Evolutionary conservation across 2,329 filamentous ascomycete species (phyloP), one percentile per base, ranked within the genome.

Genomic region (Trichoderma atrobrunneum): DNA sequence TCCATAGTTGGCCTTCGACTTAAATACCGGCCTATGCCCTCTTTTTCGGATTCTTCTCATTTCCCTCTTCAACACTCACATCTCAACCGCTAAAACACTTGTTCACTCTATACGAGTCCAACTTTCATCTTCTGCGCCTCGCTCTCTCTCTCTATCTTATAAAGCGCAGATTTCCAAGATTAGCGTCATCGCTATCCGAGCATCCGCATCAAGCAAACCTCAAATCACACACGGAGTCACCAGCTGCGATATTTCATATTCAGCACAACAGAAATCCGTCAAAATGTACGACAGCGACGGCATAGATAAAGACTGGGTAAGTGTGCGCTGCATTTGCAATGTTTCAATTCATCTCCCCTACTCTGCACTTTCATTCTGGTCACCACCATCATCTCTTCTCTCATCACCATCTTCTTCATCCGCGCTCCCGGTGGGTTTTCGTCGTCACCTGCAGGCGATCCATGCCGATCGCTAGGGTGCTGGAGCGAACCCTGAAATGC

Each of bases 401-500:
- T 28, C 32, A 26, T 21, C 7, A 28, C 34, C 62, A 26, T 51
- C 48, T 26, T n/a, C 11, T 56, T 30, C 30, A 18, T 39, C 26
- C 28, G 16, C 69, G 24, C 30, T 39, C 24, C 43, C 60, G 18
- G 51, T 39, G 59, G 36, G 36, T 51, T 69, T 48, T 39, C 36
- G 36, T 39, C 69, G 60, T 71, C 69, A 65, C 60, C 48, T 60
- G 54, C 66, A 61, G 66, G 24, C 36, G 66, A 65, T 51, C 69
- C 11, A 8, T 12, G 60, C 69, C 69, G 69, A 65, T 71, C 51
- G 60, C 60, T 39, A 64, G 69, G 61, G 69, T 56, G 14, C 26
- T 48, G 39, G 26, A 48, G 48, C 43, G 39, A 70, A 71, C 69
- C 69, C 69, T 71, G 69, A 71, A 61, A 71, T 57, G 64, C 64